Evolutionary conservation across 352 stramenopile species (phyloP).

Genomic region (Globisporangium lucens): DNA sequence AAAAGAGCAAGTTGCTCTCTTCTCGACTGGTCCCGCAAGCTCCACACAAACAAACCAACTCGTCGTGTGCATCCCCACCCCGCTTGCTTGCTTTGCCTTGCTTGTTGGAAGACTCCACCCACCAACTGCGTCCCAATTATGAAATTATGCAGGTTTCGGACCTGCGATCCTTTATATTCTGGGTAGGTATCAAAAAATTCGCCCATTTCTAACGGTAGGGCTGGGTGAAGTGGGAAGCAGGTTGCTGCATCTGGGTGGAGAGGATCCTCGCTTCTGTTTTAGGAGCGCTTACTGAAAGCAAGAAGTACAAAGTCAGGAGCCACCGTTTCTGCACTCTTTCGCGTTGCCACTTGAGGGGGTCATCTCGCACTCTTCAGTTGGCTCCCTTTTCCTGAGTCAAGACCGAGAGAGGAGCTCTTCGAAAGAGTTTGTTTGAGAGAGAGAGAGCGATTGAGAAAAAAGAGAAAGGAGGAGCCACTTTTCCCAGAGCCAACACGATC

Average conservation of each 20-base stretch:
- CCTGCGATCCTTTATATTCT: neutral
- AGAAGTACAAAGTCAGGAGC: conserved; percentile 4
- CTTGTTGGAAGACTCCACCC: neutral
- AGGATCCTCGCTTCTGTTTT: neutral
- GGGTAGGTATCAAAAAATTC: neutral
- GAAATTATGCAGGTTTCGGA: neutral
- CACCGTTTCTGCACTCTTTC: neutral
- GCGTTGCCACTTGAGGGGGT: neutral
- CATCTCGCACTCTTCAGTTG: conserved; percentile 2
- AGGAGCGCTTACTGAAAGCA: neutral
- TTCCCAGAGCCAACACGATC: conserved; percentile 3
- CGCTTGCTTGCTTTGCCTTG: neutral
- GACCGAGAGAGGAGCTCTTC: neutral
- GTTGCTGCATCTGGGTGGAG: neutral
- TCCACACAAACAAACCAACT: neutral
- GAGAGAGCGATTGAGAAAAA: neutral
- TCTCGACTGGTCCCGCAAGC: conserved; percentile 10
- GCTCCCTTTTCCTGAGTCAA: neutral
- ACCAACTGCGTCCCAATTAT: neutral
- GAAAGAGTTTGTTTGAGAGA: neutral
- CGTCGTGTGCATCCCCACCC: neutral
- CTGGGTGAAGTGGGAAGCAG: neutral
- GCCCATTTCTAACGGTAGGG: neutral
- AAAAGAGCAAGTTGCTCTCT: conserved; percentile 16
- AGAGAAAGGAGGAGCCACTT: conserved; percentile 7